Conservation (phyloP, 768 basidiomycete genomes). For the Cytidiella melzeri region DNA sequence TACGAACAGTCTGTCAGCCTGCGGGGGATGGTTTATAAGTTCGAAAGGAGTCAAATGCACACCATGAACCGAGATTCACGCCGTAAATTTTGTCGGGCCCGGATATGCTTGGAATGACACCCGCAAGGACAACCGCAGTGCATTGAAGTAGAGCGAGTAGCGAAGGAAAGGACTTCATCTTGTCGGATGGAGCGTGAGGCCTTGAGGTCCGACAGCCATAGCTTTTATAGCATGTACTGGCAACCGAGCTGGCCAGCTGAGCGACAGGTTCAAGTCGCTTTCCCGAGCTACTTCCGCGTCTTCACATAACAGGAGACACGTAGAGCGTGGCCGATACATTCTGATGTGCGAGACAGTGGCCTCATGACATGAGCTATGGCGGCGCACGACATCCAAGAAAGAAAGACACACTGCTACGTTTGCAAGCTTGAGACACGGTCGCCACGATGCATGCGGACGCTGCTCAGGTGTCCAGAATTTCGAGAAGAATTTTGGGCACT, state of each 20-base stretch:
- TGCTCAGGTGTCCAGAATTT: background rate
- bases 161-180: constrained; percentile 2
- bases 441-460: background rate
- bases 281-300: background rate
- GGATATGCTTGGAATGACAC: background rate
- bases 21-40: background rate
- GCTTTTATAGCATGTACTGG: background rate
- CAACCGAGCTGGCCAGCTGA: no score
- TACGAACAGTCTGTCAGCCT: background rate
- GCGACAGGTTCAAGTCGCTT: no score
- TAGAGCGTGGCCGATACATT: background rate
- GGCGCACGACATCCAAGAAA: background rate
- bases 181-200: no score
- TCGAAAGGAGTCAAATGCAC: no score
- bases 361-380: background rate
- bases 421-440: background rate
- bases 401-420: background rate
- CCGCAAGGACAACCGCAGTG: constrained; percentile 6
- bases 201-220: no score
- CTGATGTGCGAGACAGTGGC: background rate
- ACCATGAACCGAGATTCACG: constrained; percentile 69
- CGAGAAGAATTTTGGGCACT: background rate
- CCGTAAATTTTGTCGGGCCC: constrained; percentile 51
- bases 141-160: constrained; percentile 1
- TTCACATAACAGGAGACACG: background rate